Evolutionary conservation across 768 basidiomycete species (phyloP).

Genomic region (Sporobolomyces roseus): DNA sequence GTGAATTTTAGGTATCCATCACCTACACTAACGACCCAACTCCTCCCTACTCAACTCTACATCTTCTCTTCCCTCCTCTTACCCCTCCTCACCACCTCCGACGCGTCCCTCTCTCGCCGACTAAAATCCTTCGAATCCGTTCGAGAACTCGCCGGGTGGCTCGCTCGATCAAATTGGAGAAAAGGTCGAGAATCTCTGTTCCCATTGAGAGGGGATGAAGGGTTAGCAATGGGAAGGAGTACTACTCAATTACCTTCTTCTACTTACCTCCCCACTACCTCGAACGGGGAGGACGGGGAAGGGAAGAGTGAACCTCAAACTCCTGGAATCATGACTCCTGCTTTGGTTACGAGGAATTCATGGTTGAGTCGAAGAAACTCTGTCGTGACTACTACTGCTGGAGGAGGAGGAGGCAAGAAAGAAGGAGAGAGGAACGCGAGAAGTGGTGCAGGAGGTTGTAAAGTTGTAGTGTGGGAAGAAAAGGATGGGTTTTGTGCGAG

Average conservation of each 20-base stretch:
- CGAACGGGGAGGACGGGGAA: not conserved
- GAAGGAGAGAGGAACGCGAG: not conserved
- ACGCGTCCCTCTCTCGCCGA: not conserved
- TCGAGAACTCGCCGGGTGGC: conserved; percentile 27
- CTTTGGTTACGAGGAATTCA: conserved; percentile 6
- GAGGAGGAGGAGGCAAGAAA: not conserved
- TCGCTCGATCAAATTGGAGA: conserved; percentile 29
- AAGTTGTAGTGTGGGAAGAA: conserved; percentile 33
- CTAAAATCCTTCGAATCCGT: conserved; percentile 31
- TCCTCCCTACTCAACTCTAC: conserved; percentile 41
- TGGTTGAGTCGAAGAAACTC: not conserved
- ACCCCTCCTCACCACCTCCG: conserved; percentile 21
- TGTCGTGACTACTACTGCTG: no score
- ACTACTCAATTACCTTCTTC: conserved; percentile 20
- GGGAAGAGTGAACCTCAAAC: conserved; percentile 14
- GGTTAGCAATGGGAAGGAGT: conserved; percentile 28
- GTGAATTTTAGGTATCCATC: conserved; percentile 26
- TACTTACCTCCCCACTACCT: not conserved
- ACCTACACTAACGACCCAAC: conserved; percentile 34
- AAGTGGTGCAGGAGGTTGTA: conserved; percentile 37
- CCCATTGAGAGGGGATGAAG: conserved; percentile 7
- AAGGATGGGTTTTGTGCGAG: conserved; percentile 33
- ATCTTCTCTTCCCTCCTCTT: conserved; percentile 37
- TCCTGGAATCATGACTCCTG: conserved; percentile 29
- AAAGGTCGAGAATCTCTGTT: not conserved